These are phyloP conservation scores for Fomes fomentarius DNA, from an alignment of 1,284 basidiomycete species.

Conservation along the genomic window DNA sequence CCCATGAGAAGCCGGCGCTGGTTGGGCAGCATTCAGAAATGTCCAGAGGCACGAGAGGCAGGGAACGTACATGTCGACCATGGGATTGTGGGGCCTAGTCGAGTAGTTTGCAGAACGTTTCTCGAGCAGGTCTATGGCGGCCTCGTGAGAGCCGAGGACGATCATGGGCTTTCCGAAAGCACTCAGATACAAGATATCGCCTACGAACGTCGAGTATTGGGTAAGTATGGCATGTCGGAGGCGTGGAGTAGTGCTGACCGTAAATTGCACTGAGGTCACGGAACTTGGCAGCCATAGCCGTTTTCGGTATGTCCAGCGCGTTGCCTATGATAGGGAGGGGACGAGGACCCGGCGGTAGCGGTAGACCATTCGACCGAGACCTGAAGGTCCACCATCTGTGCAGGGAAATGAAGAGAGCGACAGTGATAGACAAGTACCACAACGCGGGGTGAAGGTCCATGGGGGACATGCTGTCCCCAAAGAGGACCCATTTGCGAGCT, in stretches of 20 bases:
- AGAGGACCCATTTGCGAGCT: no score
- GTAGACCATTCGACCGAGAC: no score
- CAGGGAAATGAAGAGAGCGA: no score
- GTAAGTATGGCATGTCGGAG: no score
- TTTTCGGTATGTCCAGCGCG: constrained; percentile 5
- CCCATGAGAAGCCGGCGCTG: constrained; percentile 17
- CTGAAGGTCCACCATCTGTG: no score
- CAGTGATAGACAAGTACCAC: no score
- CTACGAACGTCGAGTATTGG: not conserved
- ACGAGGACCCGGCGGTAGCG: constrained; percentile 9
- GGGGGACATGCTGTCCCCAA: no score
- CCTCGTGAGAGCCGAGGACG: constrained; percentile 11
- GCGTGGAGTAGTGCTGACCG: no score
- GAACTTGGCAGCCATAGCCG: constrained; percentile 1
- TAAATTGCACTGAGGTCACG: not conserved
- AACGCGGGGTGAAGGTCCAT: no score
- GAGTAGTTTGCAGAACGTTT: constrained; percentile 21
- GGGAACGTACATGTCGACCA: constrained; percentile 16
- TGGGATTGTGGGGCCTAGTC: constrained; percentile 5
- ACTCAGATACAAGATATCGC: constrained; percentile 16
- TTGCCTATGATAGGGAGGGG: constrained; percentile 9
- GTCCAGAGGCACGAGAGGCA: no score
- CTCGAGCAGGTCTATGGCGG: constrained; percentile 21
- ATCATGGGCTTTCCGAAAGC: constrained; percentile 16
- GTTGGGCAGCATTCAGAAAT: not conserved